Evolutionary conservation across 805 yeast genomes (phyloP), one percentile per base, ranked within the genome.

Genomic region (Cyberlindnera samutprakarnensis): DNA sequence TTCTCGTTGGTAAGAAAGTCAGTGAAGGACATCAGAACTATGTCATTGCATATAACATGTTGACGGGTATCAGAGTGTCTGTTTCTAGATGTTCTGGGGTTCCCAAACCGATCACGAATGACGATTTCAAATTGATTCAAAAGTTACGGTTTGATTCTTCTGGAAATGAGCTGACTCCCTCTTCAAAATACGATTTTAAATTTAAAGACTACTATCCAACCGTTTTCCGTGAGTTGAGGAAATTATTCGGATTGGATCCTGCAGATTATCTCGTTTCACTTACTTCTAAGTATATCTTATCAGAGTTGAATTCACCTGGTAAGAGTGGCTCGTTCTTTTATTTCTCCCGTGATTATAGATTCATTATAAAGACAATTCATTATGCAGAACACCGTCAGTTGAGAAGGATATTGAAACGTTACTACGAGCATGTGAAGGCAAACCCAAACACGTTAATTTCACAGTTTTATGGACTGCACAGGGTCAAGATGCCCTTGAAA

Each of bases 271-370:
- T 92, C 34, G 78, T 90, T 46, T 85, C 96, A 1, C 67, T 92
- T 43, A 90, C 97, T 0, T 90, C 96, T 14, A 87, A 87, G 55
- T 90, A 90, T 51, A 83, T 92, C 41, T 69, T 92, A 23, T 81
- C 92, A 18, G 96, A 90, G 58, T 64, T 87, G 42, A 94, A 90
- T 14, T 87, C 96, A 2, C 96, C 97, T 0, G 98, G 98, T 4
- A 92, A 92, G 56, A 81, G 94, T 49, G 98, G 98, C 0, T 86
- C 96, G 0, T 90, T 90, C 51, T 92, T 92, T 53, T 92, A 92
- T 62, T 94, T 83, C 56, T 86, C 96, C 6, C 66, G 95, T 39
- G 98, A 94, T 60, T 88, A 79, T 61, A 71, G 90, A 41, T 92
- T 84, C 59, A 92, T 92, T 52, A 94, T 92, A 58, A 92, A 92